phyloP scores from a whole-genome alignment of 2,329 filamentous ascomycete genomes.

The Penicillium aurantiogriseum region DNA sequence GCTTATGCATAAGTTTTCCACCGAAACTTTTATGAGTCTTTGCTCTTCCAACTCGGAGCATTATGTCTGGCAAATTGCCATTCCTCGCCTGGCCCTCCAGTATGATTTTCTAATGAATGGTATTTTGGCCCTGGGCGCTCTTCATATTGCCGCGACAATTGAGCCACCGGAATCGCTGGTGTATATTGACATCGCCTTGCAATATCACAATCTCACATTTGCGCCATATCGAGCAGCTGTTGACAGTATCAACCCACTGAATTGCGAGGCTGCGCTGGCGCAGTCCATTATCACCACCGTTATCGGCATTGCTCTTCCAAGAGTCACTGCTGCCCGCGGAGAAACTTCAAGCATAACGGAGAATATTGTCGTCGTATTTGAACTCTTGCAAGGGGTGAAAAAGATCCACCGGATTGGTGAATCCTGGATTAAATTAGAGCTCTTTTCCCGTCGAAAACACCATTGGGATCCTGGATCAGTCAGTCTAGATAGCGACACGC shows the following conservation, averaged over 20 bases:
- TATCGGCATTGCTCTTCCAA: constrained; percentile 37
- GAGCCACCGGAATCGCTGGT: constrained; percentile 31
- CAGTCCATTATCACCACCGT: constrained; percentile 40
- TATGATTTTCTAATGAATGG: constrained; percentile 45
- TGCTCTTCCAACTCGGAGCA: constrained; percentile 32
- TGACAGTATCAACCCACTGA: constrained; percentile 34
- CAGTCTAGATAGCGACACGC: constrained; percentile 27
- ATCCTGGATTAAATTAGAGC: constrained; percentile 50
- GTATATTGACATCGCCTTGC: constrained; percentile 38
- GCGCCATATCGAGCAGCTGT: constrained; percentile 37
- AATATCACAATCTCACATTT: constrained; percentile 38
- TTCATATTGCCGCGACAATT: constrained; percentile 40
- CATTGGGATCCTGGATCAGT: constrained; percentile 45
- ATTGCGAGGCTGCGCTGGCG: constrained; percentile 40
- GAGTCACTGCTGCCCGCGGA: constrained; percentile 30
- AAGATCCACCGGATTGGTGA: constrained; percentile 35
- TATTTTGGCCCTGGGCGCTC: constrained; percentile 40
- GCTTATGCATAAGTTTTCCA: constrained; percentile 54
- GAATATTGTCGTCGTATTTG: constrained; percentile 37
- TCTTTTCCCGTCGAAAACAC: constrained; percentile 47
- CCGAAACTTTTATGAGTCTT: constrained; percentile 46
- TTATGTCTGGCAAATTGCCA: constrained; percentile 41
- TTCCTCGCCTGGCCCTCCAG: constrained; percentile 42
- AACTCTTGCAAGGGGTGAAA: constrained; percentile 36
- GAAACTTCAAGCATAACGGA: constrained; percentile 35